phyloP scores from a whole-genome alignment of 371 early-diverging fungal species.

The Mucor velutinosus region DNA sequence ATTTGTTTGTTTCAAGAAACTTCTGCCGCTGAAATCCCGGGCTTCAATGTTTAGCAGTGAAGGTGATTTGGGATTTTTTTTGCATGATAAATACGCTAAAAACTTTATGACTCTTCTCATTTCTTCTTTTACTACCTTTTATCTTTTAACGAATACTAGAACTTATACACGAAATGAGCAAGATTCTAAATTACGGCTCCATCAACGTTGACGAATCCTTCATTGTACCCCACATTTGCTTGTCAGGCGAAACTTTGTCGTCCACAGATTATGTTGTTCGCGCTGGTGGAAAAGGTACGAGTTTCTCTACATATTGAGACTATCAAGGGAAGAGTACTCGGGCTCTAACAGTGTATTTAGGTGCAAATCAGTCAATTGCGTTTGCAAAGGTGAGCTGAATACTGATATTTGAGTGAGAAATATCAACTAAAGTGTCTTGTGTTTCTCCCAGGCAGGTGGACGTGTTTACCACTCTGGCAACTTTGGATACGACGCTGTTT shows the following conservation, averaged over 20 bases:
- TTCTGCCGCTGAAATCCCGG: neutral
- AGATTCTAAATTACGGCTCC: conserved; percentile 78
- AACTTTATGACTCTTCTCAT: neutral
- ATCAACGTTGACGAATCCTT: conserved; percentile 92
- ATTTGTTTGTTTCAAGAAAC: neutral
- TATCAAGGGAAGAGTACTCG: no score
- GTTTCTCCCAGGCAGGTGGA: conserved; percentile 58
- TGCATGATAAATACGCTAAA: conserved; percentile 3
- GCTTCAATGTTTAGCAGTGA: neutral
- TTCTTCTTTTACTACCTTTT: neutral
- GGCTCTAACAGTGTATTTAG: conserved; percentile 20
- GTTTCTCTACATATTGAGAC: no score
- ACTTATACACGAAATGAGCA: conserved; percentile 29
- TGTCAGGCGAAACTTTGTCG: conserved; percentile 82
- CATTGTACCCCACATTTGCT: conserved; percentile 79
- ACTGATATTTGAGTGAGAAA: neutral
- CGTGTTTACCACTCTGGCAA: conserved; percentile 77
- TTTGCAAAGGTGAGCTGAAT: conserved; percentile 57
- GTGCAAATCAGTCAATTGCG: conserved; percentile 87
- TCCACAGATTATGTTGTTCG: conserved; percentile 61
- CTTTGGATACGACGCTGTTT: conserved; percentile 84
- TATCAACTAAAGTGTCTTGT: neutral
- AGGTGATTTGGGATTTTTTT: neutral
- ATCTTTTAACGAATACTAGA: neutral
- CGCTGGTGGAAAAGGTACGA: conserved; percentile 87